Conservation (phyloP, 768 basidiomycete species). For the Steccherinum ochraceum region DNA sequence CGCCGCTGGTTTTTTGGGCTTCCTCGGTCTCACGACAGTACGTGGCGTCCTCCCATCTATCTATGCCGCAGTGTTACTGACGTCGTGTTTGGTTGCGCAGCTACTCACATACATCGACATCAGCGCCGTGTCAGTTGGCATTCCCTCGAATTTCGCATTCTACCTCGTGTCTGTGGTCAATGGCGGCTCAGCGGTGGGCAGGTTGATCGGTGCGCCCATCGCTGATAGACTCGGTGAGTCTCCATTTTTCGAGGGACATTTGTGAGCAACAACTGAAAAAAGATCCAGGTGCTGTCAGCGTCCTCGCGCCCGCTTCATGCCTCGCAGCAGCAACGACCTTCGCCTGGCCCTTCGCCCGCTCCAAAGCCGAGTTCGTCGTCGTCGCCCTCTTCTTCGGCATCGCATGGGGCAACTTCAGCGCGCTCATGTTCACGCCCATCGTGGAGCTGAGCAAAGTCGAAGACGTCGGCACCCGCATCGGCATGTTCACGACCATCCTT, state of each 20-base stretch:
- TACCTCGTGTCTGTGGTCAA: constrained; percentile 69
- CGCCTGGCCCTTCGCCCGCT: constrained; percentile 61
- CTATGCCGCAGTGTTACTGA: not conserved
- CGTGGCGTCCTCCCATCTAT: constrained; percentile 24
- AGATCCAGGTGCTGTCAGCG: constrained; percentile 53
- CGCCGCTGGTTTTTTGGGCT: constrained; percentile 45
- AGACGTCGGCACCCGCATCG: constrained; percentile 60
- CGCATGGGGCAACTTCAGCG: constrained; percentile 55
- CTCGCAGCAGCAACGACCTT: constrained; percentile 55
- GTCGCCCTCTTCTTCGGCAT: constrained; percentile 65
- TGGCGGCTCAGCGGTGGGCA: constrained; percentile 55
- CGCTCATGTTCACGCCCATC: constrained; percentile 49
- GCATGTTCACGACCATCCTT: constrained; percentile 56
- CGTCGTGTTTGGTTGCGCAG: constrained; percentile 17
- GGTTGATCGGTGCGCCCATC: constrained; percentile 45
- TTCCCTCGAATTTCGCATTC: constrained; percentile 45
- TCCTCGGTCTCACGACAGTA: constrained; percentile 64
- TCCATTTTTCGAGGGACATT: not conserved
- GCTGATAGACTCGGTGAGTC: constrained; percentile 48
- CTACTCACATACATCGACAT: constrained; percentile 65
- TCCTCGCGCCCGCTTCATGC: constrained; percentile 59
- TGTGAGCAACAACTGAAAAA: not conserved
- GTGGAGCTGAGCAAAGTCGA: constrained; percentile 52
- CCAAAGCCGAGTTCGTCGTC: constrained; percentile 38
- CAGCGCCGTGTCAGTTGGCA: constrained; percentile 44